Base-by-base conservation (phyloP, 257 asterid species). In the Capsicum chinense region DNA sequence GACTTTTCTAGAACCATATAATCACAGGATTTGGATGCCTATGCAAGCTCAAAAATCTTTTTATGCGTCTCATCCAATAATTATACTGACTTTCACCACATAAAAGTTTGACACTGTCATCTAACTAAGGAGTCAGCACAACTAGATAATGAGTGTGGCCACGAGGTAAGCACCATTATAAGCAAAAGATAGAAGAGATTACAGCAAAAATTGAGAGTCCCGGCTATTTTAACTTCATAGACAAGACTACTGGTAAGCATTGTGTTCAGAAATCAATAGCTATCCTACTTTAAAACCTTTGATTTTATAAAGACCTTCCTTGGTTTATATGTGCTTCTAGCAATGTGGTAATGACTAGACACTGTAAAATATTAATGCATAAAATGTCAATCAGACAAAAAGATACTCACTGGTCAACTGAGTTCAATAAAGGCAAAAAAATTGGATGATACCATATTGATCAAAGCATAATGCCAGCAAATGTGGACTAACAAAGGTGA, bases 111-210 rank as follows among this genome's bases (percentile, higher is more conserved):
- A 26, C 33, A 26, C 33, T 26, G 33, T 26, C 2, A 26, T 26
- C 2, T 26, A 26, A 26, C 33, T 26, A 26, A 26, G 33, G 33
- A 1, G 33, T 26, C 33, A 26, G 33, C 33, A 3, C 47, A 74
- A 21, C 44, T 21, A 44, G 44, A 74, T 50, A 48, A 50, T 21
- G 42, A 62, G 21, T 15, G 81, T 13, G 81, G 44, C 62, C 62
- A 21, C 21, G 21, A 50, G 14, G 63, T 35, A 52, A 74, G 47
- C 37, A 74, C 44, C 47, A 50, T 50, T 74, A 74, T 1, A 74
- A 74, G 54, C 9, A 7, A 74, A 74, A 21, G 80, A 48, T n/a
- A 74, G 80, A 74, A 19, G 80, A 74, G 60, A 11, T 50, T 19
- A 10, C 5, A 48, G 60, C 12, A 19, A 74, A 50, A 50, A 19